phyloP scores from a whole-genome alignment of 2,329 filamentous ascomycete species.

The Sporothrix inflata region DNA sequence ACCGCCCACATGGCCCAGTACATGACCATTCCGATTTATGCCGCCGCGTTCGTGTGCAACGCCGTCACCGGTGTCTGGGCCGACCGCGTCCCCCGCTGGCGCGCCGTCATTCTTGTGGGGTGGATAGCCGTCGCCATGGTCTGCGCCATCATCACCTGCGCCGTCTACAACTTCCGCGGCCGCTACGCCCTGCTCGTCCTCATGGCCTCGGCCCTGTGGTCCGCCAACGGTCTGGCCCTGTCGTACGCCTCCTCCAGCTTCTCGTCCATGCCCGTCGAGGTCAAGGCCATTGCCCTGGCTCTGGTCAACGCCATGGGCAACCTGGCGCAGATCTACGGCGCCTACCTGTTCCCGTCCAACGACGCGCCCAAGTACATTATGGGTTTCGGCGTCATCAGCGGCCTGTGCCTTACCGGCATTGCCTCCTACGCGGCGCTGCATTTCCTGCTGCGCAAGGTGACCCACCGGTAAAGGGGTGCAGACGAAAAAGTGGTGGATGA shows the following conservation, averaged over 20 bases:
- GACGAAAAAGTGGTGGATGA: background rate
- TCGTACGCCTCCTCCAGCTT: constrained; percentile 98
- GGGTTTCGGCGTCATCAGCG: constrained; percentile 35
- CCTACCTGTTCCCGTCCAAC: constrained; percentile 40
- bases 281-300: constrained; percentile 62
- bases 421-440: constrained; percentile 26
- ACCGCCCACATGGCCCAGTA: constrained; percentile 33
- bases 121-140: constrained; percentile 99
- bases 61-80: constrained; percentile 1
- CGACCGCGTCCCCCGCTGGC: constrained; percentile 43
- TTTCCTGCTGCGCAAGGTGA: constrained; percentile 4
- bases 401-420: constrained; percentile 32
- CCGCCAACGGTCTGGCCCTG: constrained; percentile 81
- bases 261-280: constrained; percentile 79
- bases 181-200: constrained; percentile 59
- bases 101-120: constrained; percentile 82
- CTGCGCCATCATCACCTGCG: constrained; percentile 81
- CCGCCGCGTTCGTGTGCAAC: constrained; percentile 17
- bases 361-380: constrained; percentile 33
- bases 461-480: background rate
- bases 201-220: constrained; percentile 91
- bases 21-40: constrained; percentile 31
- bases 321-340: constrained; percentile 58
- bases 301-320: constrained; percentile 48
- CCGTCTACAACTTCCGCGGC: constrained; percentile 55